Conservation (phyloP, 768 basidiomycete species). For the Clitopilus hobsonii region DNA sequence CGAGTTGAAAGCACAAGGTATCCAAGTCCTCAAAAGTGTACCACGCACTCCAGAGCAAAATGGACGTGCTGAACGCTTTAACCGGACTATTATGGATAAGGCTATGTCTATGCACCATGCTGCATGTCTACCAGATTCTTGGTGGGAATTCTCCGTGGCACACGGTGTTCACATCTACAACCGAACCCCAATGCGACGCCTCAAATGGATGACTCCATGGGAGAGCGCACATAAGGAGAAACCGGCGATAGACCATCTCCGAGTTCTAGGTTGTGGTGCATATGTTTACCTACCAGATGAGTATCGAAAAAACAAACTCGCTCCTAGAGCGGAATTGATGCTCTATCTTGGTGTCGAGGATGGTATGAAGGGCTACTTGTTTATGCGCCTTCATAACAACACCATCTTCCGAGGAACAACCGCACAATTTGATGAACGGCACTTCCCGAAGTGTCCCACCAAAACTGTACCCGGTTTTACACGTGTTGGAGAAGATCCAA, state of each 20-base stretch:
- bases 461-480: neutral
- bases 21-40: constrained; percentile 1
- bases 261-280: constrained; percentile 6
- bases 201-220: neutral
- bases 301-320: neutral
- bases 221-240: neutral
- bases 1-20: neutral
- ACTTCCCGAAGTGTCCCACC: neutral
- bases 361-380: constrained; percentile 3
- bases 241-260: neutral
- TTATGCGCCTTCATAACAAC: neutral
- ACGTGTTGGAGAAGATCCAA: neutral
- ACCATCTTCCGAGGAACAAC: neutral
- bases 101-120: constrained; percentile 1
- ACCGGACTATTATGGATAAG: constrained; percentile 3
- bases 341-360: neutral
- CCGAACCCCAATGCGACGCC: neutral
- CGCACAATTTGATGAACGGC: neutral
- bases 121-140: constrained; percentile 1
- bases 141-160: constrained; percentile 7
- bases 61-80: constrained; percentile 14
- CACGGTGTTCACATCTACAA: constrained; percentile 1
- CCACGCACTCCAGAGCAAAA: constrained; percentile 13
- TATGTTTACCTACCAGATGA: constrained; percentile 3
- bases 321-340: constrained; percentile 1